Conservation (phyloP, 192 early-diverging fungal genomes). For the Spizellomyces sp. region DNA sequence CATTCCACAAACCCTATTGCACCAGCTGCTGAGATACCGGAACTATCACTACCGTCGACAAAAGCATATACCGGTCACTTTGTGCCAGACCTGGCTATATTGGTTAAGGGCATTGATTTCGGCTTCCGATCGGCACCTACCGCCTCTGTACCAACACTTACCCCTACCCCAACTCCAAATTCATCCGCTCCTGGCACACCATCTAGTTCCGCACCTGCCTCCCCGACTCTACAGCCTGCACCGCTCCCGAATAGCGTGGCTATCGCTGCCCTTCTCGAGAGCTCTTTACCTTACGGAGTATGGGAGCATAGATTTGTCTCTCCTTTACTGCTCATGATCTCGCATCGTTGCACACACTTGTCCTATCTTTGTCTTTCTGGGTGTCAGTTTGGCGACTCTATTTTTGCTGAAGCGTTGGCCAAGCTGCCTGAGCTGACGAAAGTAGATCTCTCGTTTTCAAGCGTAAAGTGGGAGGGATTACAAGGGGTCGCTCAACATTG, state of each 20-base stretch:
- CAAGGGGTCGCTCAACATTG: constrained; percentile 7
- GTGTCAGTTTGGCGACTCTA: constrained; percentile 14
- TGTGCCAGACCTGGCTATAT: not conserved
- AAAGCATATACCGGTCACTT: not conserved
- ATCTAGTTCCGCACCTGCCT: constrained; percentile 1
- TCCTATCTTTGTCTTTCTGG: constrained; percentile 15
- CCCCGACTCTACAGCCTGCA: not conserved
- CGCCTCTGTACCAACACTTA: constrained; percentile 1
- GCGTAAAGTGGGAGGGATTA: constrained; percentile 7
- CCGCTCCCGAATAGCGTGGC: constrained; percentile 9
- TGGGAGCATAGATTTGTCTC: constrained; percentile 16
- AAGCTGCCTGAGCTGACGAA: constrained; percentile 2
- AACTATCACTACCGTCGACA: not conserved
- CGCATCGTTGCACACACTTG: constrained; percentile 9
- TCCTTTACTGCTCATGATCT: constrained; percentile 15
- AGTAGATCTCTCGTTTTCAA: constrained; percentile 18
- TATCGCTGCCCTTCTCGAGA: not conserved
- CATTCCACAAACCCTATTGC: not conserved
- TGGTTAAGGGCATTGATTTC: constrained; percentile 25
- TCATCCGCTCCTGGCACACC: constrained; percentile 23
- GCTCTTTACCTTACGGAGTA: constrained; percentile 9
- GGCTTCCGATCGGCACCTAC: constrained; percentile 4
- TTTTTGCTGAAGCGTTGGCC: constrained; percentile 18
- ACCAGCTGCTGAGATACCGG: constrained; percentile 3
- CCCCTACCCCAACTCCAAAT: constrained; percentile 13